Base-by-base conservation (phyloP, 495 filamentous ascomycete species). In the Zalerion maritima region DNA sequence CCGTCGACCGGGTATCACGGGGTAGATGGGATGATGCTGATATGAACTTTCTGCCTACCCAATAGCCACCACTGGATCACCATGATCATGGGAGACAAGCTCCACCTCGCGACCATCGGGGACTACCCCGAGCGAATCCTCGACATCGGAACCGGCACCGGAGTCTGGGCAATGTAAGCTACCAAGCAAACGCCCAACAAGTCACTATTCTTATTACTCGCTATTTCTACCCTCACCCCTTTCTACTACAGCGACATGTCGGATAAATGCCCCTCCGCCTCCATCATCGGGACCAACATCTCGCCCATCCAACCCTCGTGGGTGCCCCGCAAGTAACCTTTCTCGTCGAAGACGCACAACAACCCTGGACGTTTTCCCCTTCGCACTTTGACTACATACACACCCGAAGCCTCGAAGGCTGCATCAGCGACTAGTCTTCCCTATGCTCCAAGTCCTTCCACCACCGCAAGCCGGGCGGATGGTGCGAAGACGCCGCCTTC, bases 271-370 rank as follows among this genome's bases (percentile, higher is more conserved):
- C 75, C 75, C 27, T 43, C 56, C 6, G 48, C 68, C 14, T 49
- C 58, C 23, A 66, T 79, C 28, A 65, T 58, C 33, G 76, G 75
- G 24, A 71, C 63, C 6, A 74, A 78, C 36, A 57, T 80, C 11
- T 72, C 67, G 3, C 67, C 72, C 10, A 71, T 75, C 13, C 74
- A 78, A 38, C 73, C 73, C 18, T 54, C 42, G 8, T 65, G 52
- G 49, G 50, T 40, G 2, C 47, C 25, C 7, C 19, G 15, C 13
- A 18, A 34, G 16, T 18, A 19, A 12, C 24, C 14, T 15, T 26
- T 26, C n/a, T 34, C 26, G 10, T 70, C 24, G 67, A 72, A 31
- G 67, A 70, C 30, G 38, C 58, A 10, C 55, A 57, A 17, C 55
- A 45, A 22, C 45, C 52, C 11, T 73, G 68, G 68, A 58, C 56